Evolutionary conservation across 331 rosid genomes (phyloP), one percentile per base, ranked within the genome.

Genomic region (Dryas integrifolia): DNA sequence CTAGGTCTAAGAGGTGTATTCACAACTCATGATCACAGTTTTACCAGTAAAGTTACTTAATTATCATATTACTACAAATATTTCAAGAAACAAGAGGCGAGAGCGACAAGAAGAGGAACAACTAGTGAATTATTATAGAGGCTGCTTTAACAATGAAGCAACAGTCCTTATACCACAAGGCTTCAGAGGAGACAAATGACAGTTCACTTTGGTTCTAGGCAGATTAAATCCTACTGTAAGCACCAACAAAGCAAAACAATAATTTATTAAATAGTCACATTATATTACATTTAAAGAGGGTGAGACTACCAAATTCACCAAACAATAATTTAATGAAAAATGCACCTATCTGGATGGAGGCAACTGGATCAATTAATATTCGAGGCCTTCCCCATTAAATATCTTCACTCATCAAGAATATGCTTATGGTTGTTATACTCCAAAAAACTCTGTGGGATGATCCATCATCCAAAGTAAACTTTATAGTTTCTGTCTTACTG

Each of bases 401-500:
- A 75, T 69, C 74, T 67, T 62, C 76, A 53, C 78, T 53, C 63
- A 65, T 61, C 77, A 69, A 51, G 84, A 66, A 79, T 69, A 76
- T 64, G 73, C 79, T 63, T 75, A 68, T 59, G 69, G 77, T 66
- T 69, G 76, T 58, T 66, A 58, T 77, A 70, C 72, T 61, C 70
- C 76, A 44, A 41, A 81, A 79, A 79, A 81, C 56, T 48, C 70
- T 56, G 75, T 77, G 51, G 65, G 69, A 60, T 44, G 65, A 77
- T 48, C 57, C 69, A 76, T 77, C 81, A 65, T 58, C 76, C 76
- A 75, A 75, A 74, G 66, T 57, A 44, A 13, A 44, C 46, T 70
- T 70, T 77, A 72, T 67, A 71, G 89, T 81, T 64, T 80, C 83
- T 67, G 70, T 79, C 82, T 57, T 62, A 59, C 81, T 35, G 53